A percentile compares a stretch with the other conserved stretches of the same genome.
phyloP scores from a whole-genome alignment of 164 flowering plant species.

The Umbellularia californica region DNA sequence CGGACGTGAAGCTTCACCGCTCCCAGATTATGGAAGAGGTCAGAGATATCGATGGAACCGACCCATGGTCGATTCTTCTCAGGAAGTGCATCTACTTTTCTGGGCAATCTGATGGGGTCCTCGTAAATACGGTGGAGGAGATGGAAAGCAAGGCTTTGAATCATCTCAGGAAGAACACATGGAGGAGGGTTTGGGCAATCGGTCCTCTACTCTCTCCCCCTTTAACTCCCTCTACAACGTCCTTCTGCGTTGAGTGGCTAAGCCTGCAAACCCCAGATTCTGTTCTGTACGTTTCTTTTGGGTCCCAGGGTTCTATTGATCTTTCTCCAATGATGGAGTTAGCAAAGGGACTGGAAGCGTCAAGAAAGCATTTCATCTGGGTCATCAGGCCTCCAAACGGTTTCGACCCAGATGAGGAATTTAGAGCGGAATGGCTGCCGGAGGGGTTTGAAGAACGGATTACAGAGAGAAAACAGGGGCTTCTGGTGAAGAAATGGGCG shows the following conservation, averaged over 20 bases:
- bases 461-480: constrained; percentile 12
- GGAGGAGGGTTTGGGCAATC: constrained; percentile 14
- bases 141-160: constrained; percentile 1
- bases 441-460: constrained; percentile 24
- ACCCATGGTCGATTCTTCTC: background rate
- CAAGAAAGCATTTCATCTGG: constrained; percentile 27
- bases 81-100: background rate
- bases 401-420: constrained; percentile 14
- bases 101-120: constrained; percentile 6
- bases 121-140: constrained; percentile 11
- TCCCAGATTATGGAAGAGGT: background rate
- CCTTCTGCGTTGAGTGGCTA: constrained; percentile 10
- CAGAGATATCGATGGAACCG: background rate
- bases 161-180: background rate
- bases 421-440: constrained; percentile 31
- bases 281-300: constrained; percentile 19
- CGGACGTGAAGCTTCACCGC: constrained; percentile 4
- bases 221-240: background rate
- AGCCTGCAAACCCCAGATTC: constrained; percentile 6
- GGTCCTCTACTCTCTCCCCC: constrained; percentile 10
- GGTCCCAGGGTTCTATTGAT: constrained; percentile 25
- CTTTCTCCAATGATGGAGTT: constrained; percentile 28
- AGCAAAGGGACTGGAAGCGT: constrained; percentile 26
- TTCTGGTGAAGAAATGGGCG: constrained; percentile 28
- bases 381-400: constrained; percentile 28